These are phyloP conservation scores for Dalbergia cultrata DNA, from an alignment of 306 rosid species.

Conservation along the genomic window DNA sequence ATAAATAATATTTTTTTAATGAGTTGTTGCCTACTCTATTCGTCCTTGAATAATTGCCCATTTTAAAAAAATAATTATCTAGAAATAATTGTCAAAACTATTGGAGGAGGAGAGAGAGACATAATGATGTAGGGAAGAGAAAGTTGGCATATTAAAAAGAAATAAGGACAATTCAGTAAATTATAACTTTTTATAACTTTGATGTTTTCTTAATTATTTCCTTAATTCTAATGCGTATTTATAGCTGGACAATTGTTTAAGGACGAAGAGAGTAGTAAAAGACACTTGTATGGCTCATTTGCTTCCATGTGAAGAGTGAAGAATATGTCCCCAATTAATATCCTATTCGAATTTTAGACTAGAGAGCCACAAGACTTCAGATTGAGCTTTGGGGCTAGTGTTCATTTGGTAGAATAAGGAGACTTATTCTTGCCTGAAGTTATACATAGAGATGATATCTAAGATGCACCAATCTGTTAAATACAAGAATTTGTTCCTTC, in stretches of 20 bases:
- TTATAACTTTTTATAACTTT: too few species aligned
- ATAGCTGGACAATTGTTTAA: too few species aligned
- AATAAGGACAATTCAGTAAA: too few species aligned
- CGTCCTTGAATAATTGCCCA: too few species aligned
- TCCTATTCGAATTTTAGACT: slow-evolving; percentile 1
- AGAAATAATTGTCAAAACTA: too few species aligned
- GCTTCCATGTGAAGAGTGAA: slow-evolving; percentile 10
- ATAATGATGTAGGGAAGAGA: too few species aligned
- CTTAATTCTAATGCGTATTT: too few species aligned
- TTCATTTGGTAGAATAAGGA: slow-evolving; percentile 10
- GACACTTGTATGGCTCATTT: background rate
- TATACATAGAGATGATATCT: background rate
- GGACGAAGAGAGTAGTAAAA: background rate
- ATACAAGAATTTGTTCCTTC: background rate
- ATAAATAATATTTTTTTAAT: background rate
- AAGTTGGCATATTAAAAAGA: too few species aligned
- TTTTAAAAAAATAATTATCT: too few species aligned
- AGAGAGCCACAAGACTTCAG: background rate
- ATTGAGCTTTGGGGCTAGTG: slow-evolving; percentile 4
- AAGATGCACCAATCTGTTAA: slow-evolving; percentile 14
- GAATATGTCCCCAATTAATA: slow-evolving; percentile 1
- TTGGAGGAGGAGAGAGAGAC: too few species aligned
- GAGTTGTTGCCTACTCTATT: background rate
- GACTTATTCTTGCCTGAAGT: background rate
- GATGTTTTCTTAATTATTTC: too few species aligned